Conservation (phyloP, 2,329 filamentous ascomycete species). For the Cylindrodendrum hubeiense region DNA sequence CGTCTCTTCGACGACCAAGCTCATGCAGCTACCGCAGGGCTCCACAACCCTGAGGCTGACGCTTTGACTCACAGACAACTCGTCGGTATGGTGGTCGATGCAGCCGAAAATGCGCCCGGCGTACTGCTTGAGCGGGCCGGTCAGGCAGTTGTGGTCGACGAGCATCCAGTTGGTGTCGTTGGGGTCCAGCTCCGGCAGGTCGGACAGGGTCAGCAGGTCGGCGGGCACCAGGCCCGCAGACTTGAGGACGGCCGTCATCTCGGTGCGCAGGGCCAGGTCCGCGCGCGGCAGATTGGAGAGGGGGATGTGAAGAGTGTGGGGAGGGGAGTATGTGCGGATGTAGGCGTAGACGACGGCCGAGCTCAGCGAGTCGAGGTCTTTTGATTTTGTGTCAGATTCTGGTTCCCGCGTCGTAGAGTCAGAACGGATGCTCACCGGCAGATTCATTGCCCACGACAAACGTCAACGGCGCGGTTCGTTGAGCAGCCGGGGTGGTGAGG, state of each 20-base stretch:
- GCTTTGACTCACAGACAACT: slow-evolving; percentile 63
- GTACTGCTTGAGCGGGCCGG: slow-evolving; percentile 70
- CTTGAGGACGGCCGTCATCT: slow-evolving; percentile 75
- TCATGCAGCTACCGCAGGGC: slow-evolving; percentile 79
- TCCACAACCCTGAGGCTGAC: slow-evolving; percentile 71
- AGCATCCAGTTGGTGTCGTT: slow-evolving; percentile 77
- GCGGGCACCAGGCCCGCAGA: slow-evolving; percentile 68
- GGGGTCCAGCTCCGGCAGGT: slow-evolving; percentile 62
- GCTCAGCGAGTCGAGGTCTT: slow-evolving; percentile 86
- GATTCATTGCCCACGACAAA: slow-evolving; percentile 78
- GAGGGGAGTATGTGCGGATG: slow-evolving; percentile 71
- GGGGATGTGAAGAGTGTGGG: slow-evolving; percentile 74
- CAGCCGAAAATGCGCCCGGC: slow-evolving; percentile 69
- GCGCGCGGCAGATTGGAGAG: slow-evolving; percentile 77
- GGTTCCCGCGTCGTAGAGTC: not conserved
- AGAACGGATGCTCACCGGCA: slow-evolving; percentile 61
- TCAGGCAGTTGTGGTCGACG: slow-evolving; percentile 83
- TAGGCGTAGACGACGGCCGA: slow-evolving; percentile 81
- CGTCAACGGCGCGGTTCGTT: slow-evolving; percentile 63
- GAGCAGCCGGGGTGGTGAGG: slow-evolving; percentile 57
- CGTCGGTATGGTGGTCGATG: slow-evolving; percentile 85
- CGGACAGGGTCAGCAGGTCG: slow-evolving; percentile 73
- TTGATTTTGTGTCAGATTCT: not conserved
- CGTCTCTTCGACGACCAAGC: slow-evolving; percentile 74
- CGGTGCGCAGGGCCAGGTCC: slow-evolving; percentile 79